Conservation (phyloP, 2,329 filamentous ascomycete species). For the Magnaporthales sp. region DNA sequence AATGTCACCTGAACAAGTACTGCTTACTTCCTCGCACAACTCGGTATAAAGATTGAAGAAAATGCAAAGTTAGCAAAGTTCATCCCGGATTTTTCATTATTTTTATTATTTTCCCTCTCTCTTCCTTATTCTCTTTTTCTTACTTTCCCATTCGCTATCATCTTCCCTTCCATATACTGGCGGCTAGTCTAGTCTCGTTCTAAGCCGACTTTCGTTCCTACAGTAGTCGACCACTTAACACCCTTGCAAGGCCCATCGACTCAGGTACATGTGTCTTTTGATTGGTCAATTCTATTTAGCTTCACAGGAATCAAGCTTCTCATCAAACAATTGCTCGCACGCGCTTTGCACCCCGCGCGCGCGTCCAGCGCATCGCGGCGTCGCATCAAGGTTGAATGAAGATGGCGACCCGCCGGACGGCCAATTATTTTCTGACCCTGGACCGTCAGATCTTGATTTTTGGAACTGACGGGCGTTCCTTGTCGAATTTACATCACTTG, state of each 20-base stretch:
- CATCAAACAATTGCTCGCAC: neutral
- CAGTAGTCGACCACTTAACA: too few relatives aligned
- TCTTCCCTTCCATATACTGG: too few relatives aligned
- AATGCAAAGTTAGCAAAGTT: neutral
- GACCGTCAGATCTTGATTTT: neutral
- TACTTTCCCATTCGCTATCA: too few relatives aligned
- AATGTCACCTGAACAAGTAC: too few relatives aligned
- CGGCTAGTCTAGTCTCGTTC: too few relatives aligned
- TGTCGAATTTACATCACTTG: too few relatives aligned
- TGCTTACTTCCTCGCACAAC: too few relatives aligned
- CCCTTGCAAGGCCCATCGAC: too few relatives aligned
- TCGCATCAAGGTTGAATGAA: neutral
- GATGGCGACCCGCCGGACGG: neutral
- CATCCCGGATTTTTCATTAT: neutral
- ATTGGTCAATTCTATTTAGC: neutral
- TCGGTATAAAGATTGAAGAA: too few relatives aligned
- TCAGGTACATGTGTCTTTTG: neutral
- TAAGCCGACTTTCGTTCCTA: too few relatives aligned
- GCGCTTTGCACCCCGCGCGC: neutral
- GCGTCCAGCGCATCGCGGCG: neutral
- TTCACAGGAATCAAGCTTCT: neutral
- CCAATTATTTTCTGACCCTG: neutral
- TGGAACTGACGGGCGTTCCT: too few relatives aligned
- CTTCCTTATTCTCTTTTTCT: neutral
- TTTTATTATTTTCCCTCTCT: neutral